Percentiles rank a stretch among this genome's conserved stretches.
These are phyloP conservation scores for Globisporangium viniferum DNA, from an alignment of 352 stramenopile genomes.

Conservation along the genomic window DNA sequence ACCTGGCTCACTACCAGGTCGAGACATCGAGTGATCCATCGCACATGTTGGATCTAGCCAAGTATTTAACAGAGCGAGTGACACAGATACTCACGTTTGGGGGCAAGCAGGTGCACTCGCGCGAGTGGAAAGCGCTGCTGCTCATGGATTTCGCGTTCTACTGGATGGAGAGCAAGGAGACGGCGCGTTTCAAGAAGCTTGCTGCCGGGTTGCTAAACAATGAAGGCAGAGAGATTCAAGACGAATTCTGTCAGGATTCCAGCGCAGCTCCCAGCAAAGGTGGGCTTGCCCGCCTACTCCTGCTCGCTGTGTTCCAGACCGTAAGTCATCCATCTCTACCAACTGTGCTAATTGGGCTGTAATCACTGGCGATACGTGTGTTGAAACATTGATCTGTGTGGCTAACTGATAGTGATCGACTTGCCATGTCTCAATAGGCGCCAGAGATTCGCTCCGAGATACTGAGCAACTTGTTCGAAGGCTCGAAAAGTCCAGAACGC, in stretches of 20 bases:
- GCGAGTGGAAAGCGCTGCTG: conserved; percentile 73
- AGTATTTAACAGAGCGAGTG: conserved; percentile 31
- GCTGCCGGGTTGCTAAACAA: conserved; percentile 1
- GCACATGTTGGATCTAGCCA: conserved; percentile 15
- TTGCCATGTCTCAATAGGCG: conserved; percentile 19
- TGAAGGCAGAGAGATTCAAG: not conserved
- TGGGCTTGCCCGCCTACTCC: conserved; percentile 9
- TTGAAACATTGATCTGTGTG: too few species aligned
- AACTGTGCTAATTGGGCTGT: not conserved
- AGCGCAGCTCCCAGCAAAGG: conserved; percentile 5
- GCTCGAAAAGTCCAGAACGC: conserved; percentile 11
- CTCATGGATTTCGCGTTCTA: conserved; percentile 70
- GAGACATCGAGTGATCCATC: not conserved
- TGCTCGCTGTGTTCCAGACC: conserved; percentile 21
- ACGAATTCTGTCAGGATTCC: not conserved
- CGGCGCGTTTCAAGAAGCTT: not conserved
- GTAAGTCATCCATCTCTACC: not conserved
- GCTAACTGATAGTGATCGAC: not conserved
- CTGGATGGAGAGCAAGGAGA: conserved; percentile 38
- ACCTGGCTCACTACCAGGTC: not conserved
- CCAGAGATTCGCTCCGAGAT: conserved; percentile 54
- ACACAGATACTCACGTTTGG: conserved; percentile 53
- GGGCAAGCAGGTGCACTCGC: conserved; percentile 61
- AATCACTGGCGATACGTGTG: not conserved
- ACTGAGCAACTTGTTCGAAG: conserved; percentile 44